Percentiles rank a stretch among this genome's conserved stretches.
Evolutionary conservation across 768 basidiomycete species (phyloP).

Genomic region (Rhodotorula babjevae): DNA sequence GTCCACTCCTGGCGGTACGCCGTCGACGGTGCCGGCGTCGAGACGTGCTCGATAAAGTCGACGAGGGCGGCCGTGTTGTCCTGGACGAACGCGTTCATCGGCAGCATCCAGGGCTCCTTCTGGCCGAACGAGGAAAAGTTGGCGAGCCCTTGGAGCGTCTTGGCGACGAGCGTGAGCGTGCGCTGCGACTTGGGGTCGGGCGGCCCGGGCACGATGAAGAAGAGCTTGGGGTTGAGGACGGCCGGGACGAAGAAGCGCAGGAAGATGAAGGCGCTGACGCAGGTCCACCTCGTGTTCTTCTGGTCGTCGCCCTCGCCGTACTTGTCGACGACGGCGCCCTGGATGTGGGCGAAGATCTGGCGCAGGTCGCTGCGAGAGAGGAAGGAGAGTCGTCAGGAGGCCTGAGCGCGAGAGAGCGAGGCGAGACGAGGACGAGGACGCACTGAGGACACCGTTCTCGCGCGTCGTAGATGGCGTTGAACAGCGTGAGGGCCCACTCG

Average conservation of each 20-base stretch:
- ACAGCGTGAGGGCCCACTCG: constrained; percentile 72
- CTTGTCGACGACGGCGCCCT: constrained; percentile 29
- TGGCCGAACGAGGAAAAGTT: constrained; percentile 54
- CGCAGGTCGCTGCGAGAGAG: constrained; percentile 37
- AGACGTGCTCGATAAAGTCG: constrained; percentile 56
- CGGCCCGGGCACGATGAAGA: constrained; percentile 59
- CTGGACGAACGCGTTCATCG: constrained; percentile 66
- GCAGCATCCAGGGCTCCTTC: constrained; percentile 77
- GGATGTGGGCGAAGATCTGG: constrained; percentile 41
- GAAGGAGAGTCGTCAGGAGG: not conserved
- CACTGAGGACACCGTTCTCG: constrained; percentile 60
- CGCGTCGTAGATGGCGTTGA: constrained; percentile 72
- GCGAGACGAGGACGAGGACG: constrained; percentile 1
- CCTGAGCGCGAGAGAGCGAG: too few relatives aligned
- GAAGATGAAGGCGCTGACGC: constrained; percentile 84
- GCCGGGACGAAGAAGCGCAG: constrained; percentile 84
- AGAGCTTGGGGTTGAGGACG: constrained; percentile 80
- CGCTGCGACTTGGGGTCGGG: constrained; percentile 53
- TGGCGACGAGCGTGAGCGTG: constrained; percentile 76
- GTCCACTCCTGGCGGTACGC: constrained; percentile 35
- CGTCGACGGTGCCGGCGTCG: constrained; percentile 29
- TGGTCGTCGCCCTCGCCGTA: constrained; percentile 28
- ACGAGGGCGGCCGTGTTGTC: constrained; percentile 65
- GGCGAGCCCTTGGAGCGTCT: constrained; percentile 82
- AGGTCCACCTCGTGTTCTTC: constrained; percentile 61